These are phyloP conservation scores for Acanthamoeba lenticulata DNA, from an alignment of 208 protist species.

Conservation along the genomic window DNA sequence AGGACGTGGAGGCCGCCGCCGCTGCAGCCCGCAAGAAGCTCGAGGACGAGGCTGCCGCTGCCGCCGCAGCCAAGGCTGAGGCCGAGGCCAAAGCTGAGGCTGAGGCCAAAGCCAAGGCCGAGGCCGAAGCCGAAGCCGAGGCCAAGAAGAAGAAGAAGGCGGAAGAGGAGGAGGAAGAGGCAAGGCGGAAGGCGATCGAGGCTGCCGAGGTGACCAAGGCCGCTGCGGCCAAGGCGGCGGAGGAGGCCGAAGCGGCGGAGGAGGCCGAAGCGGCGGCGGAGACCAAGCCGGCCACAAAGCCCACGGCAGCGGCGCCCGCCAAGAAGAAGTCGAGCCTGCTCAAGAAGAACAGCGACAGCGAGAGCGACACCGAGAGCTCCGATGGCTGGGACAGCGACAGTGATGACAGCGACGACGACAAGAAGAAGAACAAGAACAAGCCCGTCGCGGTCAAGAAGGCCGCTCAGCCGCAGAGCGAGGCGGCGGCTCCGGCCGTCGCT, in stretches of 20 bases:
- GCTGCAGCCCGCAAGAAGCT: too few relatives aligned
- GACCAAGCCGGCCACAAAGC: neutral
- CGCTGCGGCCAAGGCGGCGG: neutral
- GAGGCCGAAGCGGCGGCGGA: neutral
- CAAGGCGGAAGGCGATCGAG: neutral
- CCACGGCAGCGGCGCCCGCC: neutral
- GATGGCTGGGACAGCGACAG: conserved; percentile 1
- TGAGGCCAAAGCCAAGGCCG: neutral
- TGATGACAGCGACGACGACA: neutral
- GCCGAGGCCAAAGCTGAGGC: neutral
- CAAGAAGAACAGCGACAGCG: conserved; percentile 44
- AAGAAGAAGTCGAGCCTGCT: conserved; percentile 15
- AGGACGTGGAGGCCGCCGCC: neutral
- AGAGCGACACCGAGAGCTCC: neutral
- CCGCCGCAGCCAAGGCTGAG: too few relatives aligned
- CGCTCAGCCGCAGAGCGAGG: neutral
- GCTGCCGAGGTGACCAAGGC: neutral
- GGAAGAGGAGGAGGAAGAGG: neutral
- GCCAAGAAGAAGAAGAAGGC: neutral
- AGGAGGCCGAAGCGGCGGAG: too few relatives aligned
- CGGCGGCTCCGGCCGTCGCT: neutral
- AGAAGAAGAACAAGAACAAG: neutral
- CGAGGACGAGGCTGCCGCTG: too few relatives aligned
- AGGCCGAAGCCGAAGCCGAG: neutral
- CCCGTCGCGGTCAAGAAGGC: neutral